Evolutionary conservation across 768 basidiomycete species (phyloP).

Genomic region (Mycena albidolilacea): DNA sequence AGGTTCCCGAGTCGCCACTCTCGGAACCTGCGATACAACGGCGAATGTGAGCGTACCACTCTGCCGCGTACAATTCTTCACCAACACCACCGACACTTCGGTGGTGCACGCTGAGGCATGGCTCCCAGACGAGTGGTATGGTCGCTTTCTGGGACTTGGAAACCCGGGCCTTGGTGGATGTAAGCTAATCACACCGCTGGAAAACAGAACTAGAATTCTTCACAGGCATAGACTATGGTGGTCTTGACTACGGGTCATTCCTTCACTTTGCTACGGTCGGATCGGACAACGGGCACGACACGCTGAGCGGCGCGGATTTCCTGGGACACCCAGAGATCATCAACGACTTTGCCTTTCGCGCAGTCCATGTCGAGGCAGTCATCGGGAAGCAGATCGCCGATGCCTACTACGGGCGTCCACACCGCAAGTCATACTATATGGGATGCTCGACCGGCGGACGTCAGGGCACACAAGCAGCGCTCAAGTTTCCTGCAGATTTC

Average conservation of each 20-base stretch:
- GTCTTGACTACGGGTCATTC: too few species aligned
- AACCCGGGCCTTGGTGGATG: slow-evolving; percentile 39
- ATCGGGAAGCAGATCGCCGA: slow-evolving; percentile 44
- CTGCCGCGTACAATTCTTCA: slow-evolving; percentile 32
- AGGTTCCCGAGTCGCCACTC: slow-evolving; percentile 4
- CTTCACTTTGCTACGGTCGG: slow-evolving; percentile 42
- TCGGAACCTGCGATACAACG: slow-evolving; percentile 7
- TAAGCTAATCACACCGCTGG: neutral
- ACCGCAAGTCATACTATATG: slow-evolving; percentile 44
- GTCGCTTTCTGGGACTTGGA: slow-evolving; percentile 30
- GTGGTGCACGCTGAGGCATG: slow-evolving; percentile 28
- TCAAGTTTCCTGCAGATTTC: slow-evolving; percentile 42
- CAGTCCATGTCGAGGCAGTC: slow-evolving; percentile 44
- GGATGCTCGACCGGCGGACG: slow-evolving; percentile 49
- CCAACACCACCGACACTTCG: slow-evolving; percentile 22
- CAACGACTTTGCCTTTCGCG: slow-evolving; percentile 44
- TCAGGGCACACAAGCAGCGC: slow-evolving; percentile 39
- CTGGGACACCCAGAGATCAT: slow-evolving; percentile 43
- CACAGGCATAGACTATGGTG: too few species aligned
- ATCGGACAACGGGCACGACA: slow-evolving; percentile 45
- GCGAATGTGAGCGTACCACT: neutral
- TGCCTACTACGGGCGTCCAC: slow-evolving; percentile 42
- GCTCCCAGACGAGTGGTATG: neutral
- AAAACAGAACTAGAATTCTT: neutral
- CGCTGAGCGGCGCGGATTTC: slow-evolving; percentile 34